A percentile compares a stretch with the other conserved stretches of the same genome.
Conservation (phyloP, 2,329 filamentous ascomycete species). For the Coniosporium tulheliwenetii region DNA sequence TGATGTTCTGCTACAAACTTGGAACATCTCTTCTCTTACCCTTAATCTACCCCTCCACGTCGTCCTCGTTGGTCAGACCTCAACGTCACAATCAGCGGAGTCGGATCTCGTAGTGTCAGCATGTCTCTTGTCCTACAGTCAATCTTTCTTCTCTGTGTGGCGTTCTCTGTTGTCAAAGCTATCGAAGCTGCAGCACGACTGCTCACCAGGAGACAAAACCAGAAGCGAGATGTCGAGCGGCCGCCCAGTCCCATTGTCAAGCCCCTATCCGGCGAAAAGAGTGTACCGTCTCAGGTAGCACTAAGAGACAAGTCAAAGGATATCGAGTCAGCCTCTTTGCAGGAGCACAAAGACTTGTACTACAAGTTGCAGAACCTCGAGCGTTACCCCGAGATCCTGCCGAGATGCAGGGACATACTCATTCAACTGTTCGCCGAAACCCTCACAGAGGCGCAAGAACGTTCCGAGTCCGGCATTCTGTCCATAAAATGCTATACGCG, state of each 20-base stretch:
- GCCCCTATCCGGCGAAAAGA: background rate
- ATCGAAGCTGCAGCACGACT: background rate
- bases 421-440: constrained; percentile 20
- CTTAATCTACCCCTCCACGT: no score
- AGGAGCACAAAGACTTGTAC: constrained; percentile 18
- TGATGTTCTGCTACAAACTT: no score
- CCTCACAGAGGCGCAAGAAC: constrained; percentile 8
- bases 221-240: background rate
- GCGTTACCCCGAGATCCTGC: constrained; percentile 17
- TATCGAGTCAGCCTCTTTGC: background rate
- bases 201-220: background rate
- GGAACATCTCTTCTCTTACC: no score
- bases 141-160: background rate
- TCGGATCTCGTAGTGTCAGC: background rate
- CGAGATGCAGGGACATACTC: constrained; percentile 17
- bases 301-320: background rate
- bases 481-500: constrained; percentile 15
- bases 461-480: constrained; percentile 14
- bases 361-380: constrained; percentile 27
- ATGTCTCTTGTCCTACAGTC: background rate
- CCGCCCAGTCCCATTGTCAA: background rate
- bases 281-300: background rate
- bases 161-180: background rate
- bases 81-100: no score
- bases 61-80: no score